Percentiles rank a stretch among this genome's conserved stretches.
Evolutionary conservation across 495 filamentous ascomycete species (phyloP).

Genomic region (Neurospora sp.): DNA sequence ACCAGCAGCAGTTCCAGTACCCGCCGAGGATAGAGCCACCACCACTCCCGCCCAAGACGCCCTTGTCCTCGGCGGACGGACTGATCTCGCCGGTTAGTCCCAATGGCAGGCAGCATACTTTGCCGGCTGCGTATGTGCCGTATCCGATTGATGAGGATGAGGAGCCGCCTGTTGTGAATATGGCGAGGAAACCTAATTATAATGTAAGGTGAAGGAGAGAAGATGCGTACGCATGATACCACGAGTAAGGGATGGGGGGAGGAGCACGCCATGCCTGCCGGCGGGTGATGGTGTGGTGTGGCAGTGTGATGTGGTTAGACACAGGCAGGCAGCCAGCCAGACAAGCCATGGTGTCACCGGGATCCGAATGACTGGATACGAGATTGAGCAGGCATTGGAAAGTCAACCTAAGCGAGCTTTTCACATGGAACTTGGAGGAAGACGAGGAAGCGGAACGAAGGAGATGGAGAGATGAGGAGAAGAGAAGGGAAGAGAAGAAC

Average conservation of each 20-base stretch:
- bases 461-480: not conserved
- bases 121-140: conserved; percentile 31
- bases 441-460: not conserved
- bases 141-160: conserved; percentile 78
- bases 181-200: conserved; percentile 77
- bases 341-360: not conserved
- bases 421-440: not conserved
- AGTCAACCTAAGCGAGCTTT: not conserved
- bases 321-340: not conserved
- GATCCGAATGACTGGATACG: not conserved
- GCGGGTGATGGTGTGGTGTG: not conserved
- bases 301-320: not conserved
- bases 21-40: conserved; percentile 51
- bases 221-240: not conserved
- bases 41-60: conserved; percentile 78
- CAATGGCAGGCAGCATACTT: conserved; percentile 16
- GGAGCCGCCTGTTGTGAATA: conserved; percentile 70
- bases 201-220: conserved; percentile 34
- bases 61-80: conserved; percentile 37
- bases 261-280: not conserved
- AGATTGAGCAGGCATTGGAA: not conserved
- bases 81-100: not conserved
- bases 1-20: conserved; percentile 34
- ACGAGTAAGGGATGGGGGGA: not conserved
- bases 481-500: not conserved